Conservation (phyloP, 169 alveolate genomes). For the Plasmodium vivax region DNA sequence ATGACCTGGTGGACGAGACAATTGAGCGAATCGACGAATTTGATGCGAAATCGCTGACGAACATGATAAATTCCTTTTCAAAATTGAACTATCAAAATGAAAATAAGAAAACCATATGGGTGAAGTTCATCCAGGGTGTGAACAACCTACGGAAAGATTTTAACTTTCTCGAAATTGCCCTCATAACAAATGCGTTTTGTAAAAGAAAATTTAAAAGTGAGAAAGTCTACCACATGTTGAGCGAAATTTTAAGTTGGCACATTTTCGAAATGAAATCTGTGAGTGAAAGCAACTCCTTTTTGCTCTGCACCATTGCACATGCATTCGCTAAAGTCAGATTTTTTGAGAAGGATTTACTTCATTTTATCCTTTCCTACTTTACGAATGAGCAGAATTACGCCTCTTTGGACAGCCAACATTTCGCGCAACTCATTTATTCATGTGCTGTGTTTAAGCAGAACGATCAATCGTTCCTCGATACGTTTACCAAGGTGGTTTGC, state of each 20-base stretch:
- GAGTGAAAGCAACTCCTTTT: slow-evolving; percentile 42
- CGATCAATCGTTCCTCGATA: slow-evolving; percentile 12
- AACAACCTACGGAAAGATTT: slow-evolving; percentile 44
- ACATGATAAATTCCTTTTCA: slow-evolving; percentile 54
- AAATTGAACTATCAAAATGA: slow-evolving; percentile 53
- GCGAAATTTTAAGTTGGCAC: slow-evolving; percentile 19
- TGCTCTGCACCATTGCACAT: slow-evolving; percentile 47
- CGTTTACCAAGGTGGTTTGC: slow-evolving; percentile 11
- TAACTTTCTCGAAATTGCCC: slow-evolving; percentile 35
- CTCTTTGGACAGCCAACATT: slow-evolving; percentile 66
- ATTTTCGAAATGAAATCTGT: slow-evolving; percentile 31
- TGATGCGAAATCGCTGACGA: slow-evolving; percentile 59
- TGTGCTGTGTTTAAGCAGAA: slow-evolving; percentile 12
- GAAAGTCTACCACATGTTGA: slow-evolving; percentile 14
- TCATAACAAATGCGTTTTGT: slow-evolving; percentile 54
- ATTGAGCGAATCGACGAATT: slow-evolving; percentile 63
- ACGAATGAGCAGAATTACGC: slow-evolving; percentile 34
- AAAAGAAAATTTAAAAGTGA: slow-evolving; percentile 55
- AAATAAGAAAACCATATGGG: slow-evolving; percentile 52
- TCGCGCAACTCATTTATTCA: slow-evolving; percentile 64
- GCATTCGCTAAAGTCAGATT: slow-evolving; percentile 33
- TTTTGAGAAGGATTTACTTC: slow-evolving; percentile 27
- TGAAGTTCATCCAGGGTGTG: slow-evolving; percentile 33
- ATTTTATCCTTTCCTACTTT: slow-evolving; percentile 23
- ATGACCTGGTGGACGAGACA: slow-evolving; percentile 54